phyloP scores from a whole-genome alignment of 1,284 basidiomycete species.

The Trametes hirsuta region DNA sequence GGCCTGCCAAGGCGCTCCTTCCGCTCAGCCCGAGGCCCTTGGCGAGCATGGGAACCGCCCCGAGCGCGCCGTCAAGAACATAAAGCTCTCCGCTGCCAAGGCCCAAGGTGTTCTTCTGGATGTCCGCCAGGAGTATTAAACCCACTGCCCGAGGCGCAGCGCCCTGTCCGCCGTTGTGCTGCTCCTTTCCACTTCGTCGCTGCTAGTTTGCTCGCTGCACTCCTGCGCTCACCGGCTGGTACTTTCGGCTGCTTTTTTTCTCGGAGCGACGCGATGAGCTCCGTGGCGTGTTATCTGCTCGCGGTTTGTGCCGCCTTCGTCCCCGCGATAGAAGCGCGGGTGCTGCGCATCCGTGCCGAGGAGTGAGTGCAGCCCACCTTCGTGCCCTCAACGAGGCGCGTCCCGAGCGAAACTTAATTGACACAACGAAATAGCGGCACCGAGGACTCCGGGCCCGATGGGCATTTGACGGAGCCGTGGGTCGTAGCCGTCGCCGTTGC shows the following conservation, averaged over 20 bases:
- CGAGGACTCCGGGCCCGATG: slow-evolving; percentile 11
- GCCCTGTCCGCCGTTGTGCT: neutral
- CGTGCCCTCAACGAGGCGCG: neutral
- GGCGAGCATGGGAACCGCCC: slow-evolving; percentile 23
- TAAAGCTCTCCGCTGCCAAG: slow-evolving; percentile 23
- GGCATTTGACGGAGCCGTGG: slow-evolving; percentile 20
- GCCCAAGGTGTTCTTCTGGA: slow-evolving; percentile 14
- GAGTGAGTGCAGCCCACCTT: slow-evolving; percentile 1
- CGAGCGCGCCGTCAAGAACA: slow-evolving; percentile 9
- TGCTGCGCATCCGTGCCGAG: slow-evolving; percentile 6
- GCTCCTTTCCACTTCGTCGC: neutral
- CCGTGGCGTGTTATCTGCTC: neutral
- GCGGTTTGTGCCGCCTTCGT: neutral
- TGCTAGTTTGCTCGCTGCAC: neutral
- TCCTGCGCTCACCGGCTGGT: neutral
- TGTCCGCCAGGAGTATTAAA: slow-evolving; percentile 22
- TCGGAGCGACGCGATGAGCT: neutral
- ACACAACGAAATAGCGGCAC: neutral
- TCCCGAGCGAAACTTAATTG: neutral
- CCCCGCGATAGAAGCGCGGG: neutral
- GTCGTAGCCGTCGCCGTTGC: slow-evolving; percentile 17
- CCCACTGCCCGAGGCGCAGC: neutral
- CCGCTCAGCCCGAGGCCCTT: slow-evolving; percentile 20
- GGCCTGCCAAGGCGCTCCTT: slow-evolving; percentile 24
- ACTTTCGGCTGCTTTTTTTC: neutral